Evolutionary conservation across 2,329 filamentous ascomycete species (phyloP).

Genomic region (Cercospora sp.): DNA sequence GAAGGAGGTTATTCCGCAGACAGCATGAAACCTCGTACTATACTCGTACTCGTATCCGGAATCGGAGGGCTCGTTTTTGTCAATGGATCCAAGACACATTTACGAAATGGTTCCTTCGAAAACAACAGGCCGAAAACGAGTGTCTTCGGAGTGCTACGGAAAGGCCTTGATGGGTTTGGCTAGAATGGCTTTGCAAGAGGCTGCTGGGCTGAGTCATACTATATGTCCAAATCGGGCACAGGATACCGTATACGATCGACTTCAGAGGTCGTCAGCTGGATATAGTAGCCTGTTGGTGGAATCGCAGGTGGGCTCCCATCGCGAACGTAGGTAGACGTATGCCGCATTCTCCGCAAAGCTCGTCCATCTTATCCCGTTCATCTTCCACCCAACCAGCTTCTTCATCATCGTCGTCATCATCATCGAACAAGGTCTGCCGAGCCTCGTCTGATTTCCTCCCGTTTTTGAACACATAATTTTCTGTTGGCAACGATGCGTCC

Average conservation of each 20-base stretch:
- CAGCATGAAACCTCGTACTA: background rate
- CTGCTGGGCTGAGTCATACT: background rate
- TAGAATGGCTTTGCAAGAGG: background rate
- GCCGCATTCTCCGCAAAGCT: slow-evolving; percentile 54
- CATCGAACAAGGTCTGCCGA: slow-evolving; percentile 24
- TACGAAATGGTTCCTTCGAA: background rate
- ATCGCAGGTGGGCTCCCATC: slow-evolving; percentile 58
- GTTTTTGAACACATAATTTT: background rate
- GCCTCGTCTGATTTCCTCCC: background rate
- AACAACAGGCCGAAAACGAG: background rate
- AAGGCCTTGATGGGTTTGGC: background rate
- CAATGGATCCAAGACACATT: background rate
- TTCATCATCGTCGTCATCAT: slow-evolving; percentile 18
- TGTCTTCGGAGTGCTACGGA: background rate
- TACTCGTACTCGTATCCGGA: background rate
- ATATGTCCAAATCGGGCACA: background rate
- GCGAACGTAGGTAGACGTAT: slow-evolving; percentile 60
- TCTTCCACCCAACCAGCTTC: slow-evolving; percentile 28
- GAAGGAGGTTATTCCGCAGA: background rate
- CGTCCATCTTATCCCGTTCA: slow-evolving; percentile 22
- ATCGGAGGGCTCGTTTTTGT: background rate
- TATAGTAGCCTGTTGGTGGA: slow-evolving; percentile 42
- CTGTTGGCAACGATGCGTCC: background rate
- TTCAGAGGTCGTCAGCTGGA: background rate
- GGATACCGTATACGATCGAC: background rate